phyloP scores from a whole-genome alignment of 2,329 filamentous ascomycete species.

The Fonsecaea monophora region DNA sequence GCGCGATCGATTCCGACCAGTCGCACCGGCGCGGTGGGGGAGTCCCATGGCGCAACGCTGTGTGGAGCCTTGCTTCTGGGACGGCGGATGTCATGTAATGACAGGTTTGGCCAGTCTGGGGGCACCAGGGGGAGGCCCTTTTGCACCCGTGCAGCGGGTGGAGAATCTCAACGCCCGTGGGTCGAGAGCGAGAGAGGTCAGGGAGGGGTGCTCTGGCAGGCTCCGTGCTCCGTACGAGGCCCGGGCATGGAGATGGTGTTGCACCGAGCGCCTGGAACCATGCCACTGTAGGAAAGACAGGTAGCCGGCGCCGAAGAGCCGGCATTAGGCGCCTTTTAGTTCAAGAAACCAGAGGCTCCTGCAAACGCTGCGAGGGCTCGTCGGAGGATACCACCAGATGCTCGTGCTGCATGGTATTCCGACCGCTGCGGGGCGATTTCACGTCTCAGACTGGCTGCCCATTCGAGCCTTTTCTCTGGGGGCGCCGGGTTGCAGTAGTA shows the following conservation, averaged over 20 bases:
- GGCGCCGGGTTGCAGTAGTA: neutral
- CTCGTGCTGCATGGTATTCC: slow-evolving; percentile 8
- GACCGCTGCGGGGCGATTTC: neutral
- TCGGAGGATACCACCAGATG: slow-evolving; percentile 1
- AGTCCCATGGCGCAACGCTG: slow-evolving; percentile 31
- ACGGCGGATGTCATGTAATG: slow-evolving; percentile 18
- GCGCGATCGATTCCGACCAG: slow-evolving; percentile 25
- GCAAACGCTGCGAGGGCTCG: neutral
- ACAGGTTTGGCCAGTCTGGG: slow-evolving; percentile 3
- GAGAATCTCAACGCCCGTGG: slow-evolving; percentile 9
- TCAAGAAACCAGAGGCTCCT: neutral
- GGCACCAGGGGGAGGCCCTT: neutral
- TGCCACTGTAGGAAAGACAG: slow-evolving; percentile 25
- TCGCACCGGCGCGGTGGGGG: slow-evolving; percentile 32
- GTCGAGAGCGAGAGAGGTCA: neutral
- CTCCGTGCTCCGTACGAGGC: neutral
- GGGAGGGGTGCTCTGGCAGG: neutral
- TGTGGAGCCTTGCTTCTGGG: neutral
- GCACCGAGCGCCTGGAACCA: slow-evolving; percentile 31
- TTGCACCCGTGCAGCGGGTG: slow-evolving; percentile 1
- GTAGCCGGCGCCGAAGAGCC: slow-evolving; percentile 19
- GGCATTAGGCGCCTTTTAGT: slow-evolving; percentile 22
- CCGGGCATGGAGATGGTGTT: slow-evolving; percentile 33
- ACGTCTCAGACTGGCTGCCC: neutral
- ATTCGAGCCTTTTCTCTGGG: neutral